Conservation (phyloP, 2,329 filamentous ascomycete genomes). For the Cyphellophora europaea region DNA sequence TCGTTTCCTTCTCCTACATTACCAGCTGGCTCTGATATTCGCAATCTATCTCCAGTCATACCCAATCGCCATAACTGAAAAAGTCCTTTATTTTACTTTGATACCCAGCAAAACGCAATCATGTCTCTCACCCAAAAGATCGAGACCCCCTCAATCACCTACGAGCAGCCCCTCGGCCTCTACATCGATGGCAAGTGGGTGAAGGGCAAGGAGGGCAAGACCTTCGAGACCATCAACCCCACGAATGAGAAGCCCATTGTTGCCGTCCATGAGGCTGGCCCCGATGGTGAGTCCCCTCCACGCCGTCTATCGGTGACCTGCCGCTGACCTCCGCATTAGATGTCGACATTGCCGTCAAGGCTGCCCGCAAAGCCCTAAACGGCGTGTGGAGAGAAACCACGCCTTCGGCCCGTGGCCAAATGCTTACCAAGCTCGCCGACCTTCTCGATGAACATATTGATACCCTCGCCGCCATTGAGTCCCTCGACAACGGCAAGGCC, state of each 20-base stretch:
- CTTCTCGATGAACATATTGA: slow-evolving; percentile 70
- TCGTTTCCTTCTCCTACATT: too few relatives aligned
- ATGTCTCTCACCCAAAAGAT: slow-evolving; percentile 32
- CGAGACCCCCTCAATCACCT: slow-evolving; percentile 29
- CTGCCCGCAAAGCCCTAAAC: slow-evolving; percentile 79
- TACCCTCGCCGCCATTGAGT: slow-evolving; percentile 70
- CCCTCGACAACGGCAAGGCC: slow-evolving; percentile 50
- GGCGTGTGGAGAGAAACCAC: slow-evolving; percentile 59
- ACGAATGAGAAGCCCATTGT: slow-evolving; percentile 74
- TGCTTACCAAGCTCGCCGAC: slow-evolving; percentile 68
- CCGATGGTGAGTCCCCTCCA: slow-evolving; percentile 62
- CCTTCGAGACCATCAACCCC: slow-evolving; percentile 88
- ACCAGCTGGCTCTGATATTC: too few relatives aligned
- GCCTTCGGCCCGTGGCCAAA: slow-evolving; percentile 60
- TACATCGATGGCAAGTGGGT: slow-evolving; percentile 75
- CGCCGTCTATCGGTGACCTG: neutral
- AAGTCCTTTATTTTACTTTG: too few relatives aligned
- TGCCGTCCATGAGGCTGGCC: slow-evolving; percentile 73
- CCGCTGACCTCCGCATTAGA: slow-evolving; percentile 15
- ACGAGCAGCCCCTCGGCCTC: slow-evolving; percentile 33
- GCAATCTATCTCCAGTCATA: too few relatives aligned
- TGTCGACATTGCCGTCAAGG: slow-evolving; percentile 67
- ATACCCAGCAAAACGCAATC: slow-evolving; percentile 9
- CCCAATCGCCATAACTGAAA: too few relatives aligned
- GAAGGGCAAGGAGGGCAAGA: slow-evolving; percentile 73